Percentiles rank a stretch among this genome's conserved stretches.
Evolutionary conservation across 768 basidiomycete genomes (phyloP).

Genomic region (Boletus vermiculosoides): DNA sequence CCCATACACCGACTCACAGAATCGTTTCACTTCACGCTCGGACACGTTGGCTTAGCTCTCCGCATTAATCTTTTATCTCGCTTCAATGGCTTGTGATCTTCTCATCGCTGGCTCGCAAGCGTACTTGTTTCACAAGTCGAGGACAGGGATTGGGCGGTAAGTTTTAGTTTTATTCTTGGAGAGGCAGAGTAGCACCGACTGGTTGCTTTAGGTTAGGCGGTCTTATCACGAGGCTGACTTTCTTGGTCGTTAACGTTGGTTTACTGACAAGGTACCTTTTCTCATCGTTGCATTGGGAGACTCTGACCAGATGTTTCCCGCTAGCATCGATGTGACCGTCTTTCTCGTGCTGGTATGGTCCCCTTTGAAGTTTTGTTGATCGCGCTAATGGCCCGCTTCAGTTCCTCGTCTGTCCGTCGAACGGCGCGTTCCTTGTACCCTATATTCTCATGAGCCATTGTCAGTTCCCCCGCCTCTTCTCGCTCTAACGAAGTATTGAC

Average conservation of each 20-base stretch:
- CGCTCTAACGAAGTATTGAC: neutral
- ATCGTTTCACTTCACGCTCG: neutral
- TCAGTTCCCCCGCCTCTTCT: conserved; percentile 8
- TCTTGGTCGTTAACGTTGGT: conserved; percentile 37
- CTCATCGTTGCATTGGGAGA: neutral
- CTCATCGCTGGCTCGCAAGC: conserved; percentile 35
- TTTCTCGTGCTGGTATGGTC: conserved; percentile 26
- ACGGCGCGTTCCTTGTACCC: conserved; percentile 37
- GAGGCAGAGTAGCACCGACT: neutral
- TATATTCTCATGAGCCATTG: conserved; percentile 41
- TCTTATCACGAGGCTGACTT: conserved; percentile 33
- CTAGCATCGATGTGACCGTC: conserved; percentile 31
- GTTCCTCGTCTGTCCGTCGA: conserved; percentile 37
- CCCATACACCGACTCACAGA: neutral
- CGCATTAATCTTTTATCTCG: conserved; percentile 33
- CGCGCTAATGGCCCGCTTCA: conserved; percentile 10
- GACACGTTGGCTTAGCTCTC: conserved; percentile 20
- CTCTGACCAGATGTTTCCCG: neutral
- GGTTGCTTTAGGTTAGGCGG: conserved; percentile 27
- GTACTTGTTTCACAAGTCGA: conserved; percentile 34
- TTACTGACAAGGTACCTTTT: conserved; percentile 34
- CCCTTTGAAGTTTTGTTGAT: neutral
- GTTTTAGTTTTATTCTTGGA: conserved; percentile 5
- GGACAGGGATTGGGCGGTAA: conserved; percentile 30
- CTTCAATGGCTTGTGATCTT: conserved; percentile 35